Evolutionary conservation across 2,329 filamentous ascomycete species (phyloP), one percentile per base, ranked within the genome.

Genomic region (Elsinoe fawcettii): DNA sequence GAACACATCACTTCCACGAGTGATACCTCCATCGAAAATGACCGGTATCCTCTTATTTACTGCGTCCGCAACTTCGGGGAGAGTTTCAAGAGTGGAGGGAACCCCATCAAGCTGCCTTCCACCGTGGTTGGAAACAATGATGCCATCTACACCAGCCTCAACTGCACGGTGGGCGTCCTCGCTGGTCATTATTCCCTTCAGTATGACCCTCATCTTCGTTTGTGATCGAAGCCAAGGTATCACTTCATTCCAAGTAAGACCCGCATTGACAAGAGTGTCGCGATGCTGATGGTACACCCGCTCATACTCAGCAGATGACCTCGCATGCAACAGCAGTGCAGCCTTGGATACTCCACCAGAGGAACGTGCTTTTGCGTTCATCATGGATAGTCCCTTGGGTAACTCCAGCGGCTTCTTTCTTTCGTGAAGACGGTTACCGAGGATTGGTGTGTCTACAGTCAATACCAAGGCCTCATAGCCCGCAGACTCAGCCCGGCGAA

Each of bases 11-110:
- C 72, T 75, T 0, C 77, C 80, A 11, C 75, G 74, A 44, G 79
- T 65, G 41, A 82, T 74, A 0, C 80, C 79, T 11, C 73, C 76
- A 62, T 86, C 84, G 12, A 85, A 78, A 25, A 85, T 74, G 20
- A 86, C 66, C 79, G 79, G 36, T 75, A 68, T 18, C 69, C 74
- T 74, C 23, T 74, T 73, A 1, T 64, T 53, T 0, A 67, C 67
- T 2, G 62, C 67, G 2, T 61, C 60, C 3, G 63, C 67, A 20
- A 67, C 66, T 27, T 68, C 65, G 1, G 63, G 62, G 6, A 73
- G 64, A 3, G 66, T 72, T 39, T 79, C 78, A 1, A 82, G 67
- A 5, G 75, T 74, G 2, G 73, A 74, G 3, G 75, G 70, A 6
- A 74, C 75, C 3, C 75, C 74, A 60, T 78, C 76, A 9, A 75